Conservation (phyloP, 1,284 basidiomycete genomes). For the Trichosporon inkin region DNA sequence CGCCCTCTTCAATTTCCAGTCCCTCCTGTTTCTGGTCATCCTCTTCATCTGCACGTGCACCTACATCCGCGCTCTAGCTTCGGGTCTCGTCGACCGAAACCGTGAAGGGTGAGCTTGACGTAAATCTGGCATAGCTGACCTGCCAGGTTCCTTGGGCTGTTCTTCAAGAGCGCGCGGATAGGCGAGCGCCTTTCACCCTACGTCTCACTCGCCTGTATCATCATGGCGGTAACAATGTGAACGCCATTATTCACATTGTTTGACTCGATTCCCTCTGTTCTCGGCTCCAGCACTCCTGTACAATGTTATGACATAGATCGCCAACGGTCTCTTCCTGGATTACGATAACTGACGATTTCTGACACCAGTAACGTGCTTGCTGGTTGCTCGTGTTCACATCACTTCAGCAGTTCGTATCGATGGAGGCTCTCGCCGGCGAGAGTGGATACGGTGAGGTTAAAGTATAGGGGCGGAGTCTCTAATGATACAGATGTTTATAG, state of each 20-base stretch:
- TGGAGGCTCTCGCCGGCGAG: too few species aligned
- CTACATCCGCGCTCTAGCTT: slow-evolving; percentile 84
- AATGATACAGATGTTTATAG: too few species aligned
- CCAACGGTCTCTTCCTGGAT: too few species aligned
- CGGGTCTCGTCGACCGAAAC: slow-evolving; percentile 85
- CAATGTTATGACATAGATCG: neutral
- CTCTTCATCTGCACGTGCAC: slow-evolving; percentile 96
- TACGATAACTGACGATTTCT: too few species aligned
- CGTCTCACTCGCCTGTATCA: slow-evolving; percentile 70
- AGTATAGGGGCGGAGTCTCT: too few species aligned
- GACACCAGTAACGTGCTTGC: too few species aligned
- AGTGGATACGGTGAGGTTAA: too few species aligned
- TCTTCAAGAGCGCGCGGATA: slow-evolving; percentile 89
- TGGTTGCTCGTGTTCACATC: too few species aligned
- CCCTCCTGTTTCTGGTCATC: slow-evolving; percentile 85
- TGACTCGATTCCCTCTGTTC: too few species aligned
- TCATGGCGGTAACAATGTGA: slow-evolving; percentile 65
- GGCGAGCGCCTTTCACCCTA: slow-evolving; percentile 81
- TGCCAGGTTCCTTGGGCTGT: slow-evolving; percentile 75
- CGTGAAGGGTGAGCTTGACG: slow-evolving; percentile 72
- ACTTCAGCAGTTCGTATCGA: too few species aligned
- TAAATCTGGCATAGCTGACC: neutral
- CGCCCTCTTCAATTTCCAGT: slow-evolving; percentile 96
- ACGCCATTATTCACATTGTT: too few species aligned
- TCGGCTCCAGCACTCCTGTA: neutral